Base-by-base conservation (phyloP, 306 rosid genomes). In the Vicia villosa region DNA sequence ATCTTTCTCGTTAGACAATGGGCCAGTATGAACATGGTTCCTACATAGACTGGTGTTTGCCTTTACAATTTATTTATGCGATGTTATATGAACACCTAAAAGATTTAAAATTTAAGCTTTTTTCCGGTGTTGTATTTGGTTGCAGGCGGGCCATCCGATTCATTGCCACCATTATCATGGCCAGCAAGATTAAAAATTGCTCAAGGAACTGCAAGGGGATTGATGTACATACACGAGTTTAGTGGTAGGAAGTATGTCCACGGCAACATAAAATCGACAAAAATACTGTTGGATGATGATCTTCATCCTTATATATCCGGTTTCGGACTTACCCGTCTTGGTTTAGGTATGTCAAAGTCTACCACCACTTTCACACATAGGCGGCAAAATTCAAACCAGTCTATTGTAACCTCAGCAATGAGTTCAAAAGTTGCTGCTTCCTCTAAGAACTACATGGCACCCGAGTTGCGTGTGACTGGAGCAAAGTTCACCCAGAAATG, bases 131-230 rank as follows among this genome's bases (percentile, higher is more conserved):
- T 69, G 26, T 54, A 37, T 60, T 22, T 55, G 13, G 14, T 46
- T 80, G 80, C 81, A 90, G 95, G 87, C 34, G 86, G 76, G 0
- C 81, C 85, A 42, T 70, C 90, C 13, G 74, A 42, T 66, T 62
- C 83, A 14, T 51, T 71, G 40, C 72, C 83, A 34, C 83, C 84
- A 6, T 38, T 91, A 65, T 30, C 91, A 41, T 91, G 96, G 96
- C 57, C 77, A 14, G 63, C 86, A n/a, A 82, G 91, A 82, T 75
- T 91, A 70, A 91, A 80, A 77, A 89, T 91, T 70, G 91, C 86
- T 61, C 93, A 80, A 83, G 92, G 96, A 76, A 63, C 80, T 28
- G 92, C 95, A 1, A 78, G 88, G 61, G 97, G 97, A 55, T 76
- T 91, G 62, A 77, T 81, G 63, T 81, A 82, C 82, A 83, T 88